Base-by-base conservation (phyloP, 2,329 filamentous ascomycete genomes). In the Fusarium devonianum region DNA sequence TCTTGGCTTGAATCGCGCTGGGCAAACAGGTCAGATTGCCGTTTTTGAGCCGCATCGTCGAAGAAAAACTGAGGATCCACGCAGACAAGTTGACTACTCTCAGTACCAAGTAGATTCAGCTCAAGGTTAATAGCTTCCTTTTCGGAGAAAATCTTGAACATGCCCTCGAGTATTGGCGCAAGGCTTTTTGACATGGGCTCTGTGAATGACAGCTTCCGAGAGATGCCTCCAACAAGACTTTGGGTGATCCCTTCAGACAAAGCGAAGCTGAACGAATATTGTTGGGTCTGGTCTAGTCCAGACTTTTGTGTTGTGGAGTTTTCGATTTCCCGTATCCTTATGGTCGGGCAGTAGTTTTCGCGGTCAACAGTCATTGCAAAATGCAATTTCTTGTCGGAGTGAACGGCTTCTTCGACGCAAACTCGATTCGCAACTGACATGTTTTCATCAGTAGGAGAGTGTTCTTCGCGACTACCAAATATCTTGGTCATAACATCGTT, bases 61-160 rank as follows among this genome's bases (percentile, higher is more conserved):
- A 82, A 74, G 2, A 67, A 66, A 30, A 82, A 75, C 1, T 68
- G 71, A 0, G 78, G 72, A 25, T 74, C 69, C 1, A 68, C 41
- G 22, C 68, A 69, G 3, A 54, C 29, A 14, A 80, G 67, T 0
- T 42, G 35, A 0, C 68, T 68, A 2, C 71, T 62, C 0, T 38
- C 8, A 0, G 64, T 41, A 4, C 58, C 67, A 0, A 80, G 62
- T 0, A 74, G 65, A 23, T 73, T 71, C 5, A 78, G 64, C 45
- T 79, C 75, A 3, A 82, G 63, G 0, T 73, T 64, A 5, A 72
- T 77, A 0, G 78, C 80, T 39, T 83, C 78, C 18, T 73, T 74
- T 9, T 73, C 67, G 1, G 57, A 54, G 51, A 83, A 83, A 2
- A 81, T 67, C 0, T 28, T 47, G 39, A 64, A 68, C 6, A 74